Base-by-base conservation (phyloP, 495 filamentous ascomycete genomes). In the Letharia lupina region DNA sequence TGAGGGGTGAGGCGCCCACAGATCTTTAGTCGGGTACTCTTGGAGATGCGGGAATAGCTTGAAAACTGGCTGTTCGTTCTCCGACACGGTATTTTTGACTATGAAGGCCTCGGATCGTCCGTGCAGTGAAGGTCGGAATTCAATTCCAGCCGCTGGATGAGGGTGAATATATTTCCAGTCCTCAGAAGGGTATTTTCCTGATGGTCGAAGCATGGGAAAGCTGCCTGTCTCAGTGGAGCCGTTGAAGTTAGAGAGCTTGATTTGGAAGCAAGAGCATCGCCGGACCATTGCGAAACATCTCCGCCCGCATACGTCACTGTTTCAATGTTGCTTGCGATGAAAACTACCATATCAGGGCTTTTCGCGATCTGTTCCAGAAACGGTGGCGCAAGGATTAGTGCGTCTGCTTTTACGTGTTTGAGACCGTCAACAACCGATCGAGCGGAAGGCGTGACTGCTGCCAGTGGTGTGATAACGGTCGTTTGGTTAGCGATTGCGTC, bases 1-100 rank as follows among this genome's bases (percentile, higher is more conserved):
- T 5, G 60, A 67, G 0, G 73, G 73, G 37, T 74, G 67, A 61
- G 73, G 77, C 44, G 74, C 71, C 68, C 78, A 86, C 39, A 88
- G 71, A 69, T 88, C 86, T 42, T 78, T 77, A 9, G 83, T 87
- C 44, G 73, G 71, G 66, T 79, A 87, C 71, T 87, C 81, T 5
- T 79, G 64, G 2, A 71, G 42, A 9, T 86, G 73, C 4, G 82
- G 83, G 63, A 85, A 87, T 9, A 78, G 74, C 60, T 78, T 76
- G 72, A 87, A 87, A 50, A 82, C 67, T 8, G 77, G 73, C 45
- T 84, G 83, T 20, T 74, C 70, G 0, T 72, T 69, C 8, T 80
- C 77, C 0, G 69, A 69, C 4, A 79, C 71, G 5, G 72, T 71
- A 41, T 77, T 75, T 9, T 79, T 77, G 15, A 80, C 76, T 37